These are phyloP conservation scores for Kodamaea anthophila DNA, from an alignment of 1,139 yeast species.

Conservation along the genomic window DNA sequence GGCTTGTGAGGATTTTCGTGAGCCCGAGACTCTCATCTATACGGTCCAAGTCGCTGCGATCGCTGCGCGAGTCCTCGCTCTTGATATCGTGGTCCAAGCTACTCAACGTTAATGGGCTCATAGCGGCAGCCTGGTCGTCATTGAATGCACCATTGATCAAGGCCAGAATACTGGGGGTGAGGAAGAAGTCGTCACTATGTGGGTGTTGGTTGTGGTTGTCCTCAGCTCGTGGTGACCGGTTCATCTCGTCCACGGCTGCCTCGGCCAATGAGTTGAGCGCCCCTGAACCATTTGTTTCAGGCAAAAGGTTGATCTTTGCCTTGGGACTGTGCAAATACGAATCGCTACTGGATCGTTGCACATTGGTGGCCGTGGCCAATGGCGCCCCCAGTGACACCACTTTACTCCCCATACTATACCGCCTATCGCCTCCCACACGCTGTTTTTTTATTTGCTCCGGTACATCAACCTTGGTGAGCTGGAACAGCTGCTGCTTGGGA, in stretches of 20 bases:
- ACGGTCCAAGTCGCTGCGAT: slow-evolving; percentile 4
- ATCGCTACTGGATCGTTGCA: slow-evolving; percentile 1
- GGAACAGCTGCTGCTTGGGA: slow-evolving; percentile 21
- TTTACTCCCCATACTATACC: slow-evolving; percentile 3
- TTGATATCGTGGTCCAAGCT: no score
- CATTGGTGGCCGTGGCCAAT: background rate
- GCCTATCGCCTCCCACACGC: slow-evolving; percentile 1
- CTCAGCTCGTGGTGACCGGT: slow-evolving; percentile 10
- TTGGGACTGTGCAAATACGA: background rate
- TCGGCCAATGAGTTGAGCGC: slow-evolving; percentile 18
- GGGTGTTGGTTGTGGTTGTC: background rate
- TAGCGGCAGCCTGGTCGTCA: slow-evolving; percentile 13
- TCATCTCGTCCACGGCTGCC: slow-evolving; percentile 18
- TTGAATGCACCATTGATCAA: slow-evolving; percentile 39
- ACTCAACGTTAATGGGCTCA: slow-evolving; percentile 24
- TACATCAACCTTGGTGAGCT: background rate
- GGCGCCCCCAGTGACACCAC: background rate
- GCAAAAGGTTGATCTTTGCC: no score
- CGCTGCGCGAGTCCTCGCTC: slow-evolving; percentile 4
- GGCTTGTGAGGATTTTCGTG: no score
- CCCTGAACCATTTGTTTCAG: background rate
- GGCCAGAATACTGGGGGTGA: slow-evolving; percentile 42
- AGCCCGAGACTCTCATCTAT: slow-evolving; percentile 2
- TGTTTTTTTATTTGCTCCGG: background rate
- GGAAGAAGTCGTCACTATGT: slow-evolving; percentile 13